Percentiles rank a stretch among this genome's conserved stretches.
Evolutionary conservation across 768 basidiomycete species (phyloP).

Genomic region (Heimioporus sp.): DNA sequence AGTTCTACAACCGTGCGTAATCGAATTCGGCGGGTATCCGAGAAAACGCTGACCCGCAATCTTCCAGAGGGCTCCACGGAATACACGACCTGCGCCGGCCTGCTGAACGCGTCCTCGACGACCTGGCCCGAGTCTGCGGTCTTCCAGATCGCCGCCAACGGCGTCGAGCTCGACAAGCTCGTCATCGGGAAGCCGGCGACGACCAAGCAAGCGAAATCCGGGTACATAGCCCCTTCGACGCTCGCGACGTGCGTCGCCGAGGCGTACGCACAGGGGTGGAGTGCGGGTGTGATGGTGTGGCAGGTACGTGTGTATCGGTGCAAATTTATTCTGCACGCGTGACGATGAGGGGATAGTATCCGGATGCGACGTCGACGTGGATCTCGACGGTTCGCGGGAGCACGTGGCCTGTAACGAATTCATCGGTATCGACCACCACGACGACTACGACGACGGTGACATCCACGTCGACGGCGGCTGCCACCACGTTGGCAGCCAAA

Average conservation of each 20-base stretch:
- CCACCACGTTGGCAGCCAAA: conserved; percentile 34
- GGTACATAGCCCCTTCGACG: conserved; percentile 57
- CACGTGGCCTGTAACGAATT: conserved; percentile 32
- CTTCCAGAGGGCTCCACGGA: conserved; percentile 56
- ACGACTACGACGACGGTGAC: conserved; percentile 13
- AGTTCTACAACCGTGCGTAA: conserved; percentile 32
- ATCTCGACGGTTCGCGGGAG: conserved; percentile 38
- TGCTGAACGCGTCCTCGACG: conserved; percentile 57
- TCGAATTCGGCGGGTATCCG: not conserved
- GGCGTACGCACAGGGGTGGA: conserved; percentile 66
- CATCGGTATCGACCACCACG: not conserved
- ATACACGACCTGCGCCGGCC: conserved; percentile 60
- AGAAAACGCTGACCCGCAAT: not conserved
- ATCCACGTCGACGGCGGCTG: conserved; percentile 32
- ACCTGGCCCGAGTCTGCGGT: conserved; percentile 61
- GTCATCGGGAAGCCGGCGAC: conserved; percentile 56
- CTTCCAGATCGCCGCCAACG: conserved; percentile 51
- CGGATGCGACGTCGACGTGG: conserved; percentile 39
- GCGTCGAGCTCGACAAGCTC: conserved; percentile 47
- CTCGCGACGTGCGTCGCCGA: conserved; percentile 59
- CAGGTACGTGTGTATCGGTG: too few relatives aligned
- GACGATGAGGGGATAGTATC: conserved; percentile 27
- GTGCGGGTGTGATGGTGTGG: conserved; percentile 39
- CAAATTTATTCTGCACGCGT: too few relatives aligned
- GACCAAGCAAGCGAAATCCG: conserved; percentile 40